Conservation (phyloP, 2,329 filamentous ascomycete species). For the Verticillium nubilum region DNA sequence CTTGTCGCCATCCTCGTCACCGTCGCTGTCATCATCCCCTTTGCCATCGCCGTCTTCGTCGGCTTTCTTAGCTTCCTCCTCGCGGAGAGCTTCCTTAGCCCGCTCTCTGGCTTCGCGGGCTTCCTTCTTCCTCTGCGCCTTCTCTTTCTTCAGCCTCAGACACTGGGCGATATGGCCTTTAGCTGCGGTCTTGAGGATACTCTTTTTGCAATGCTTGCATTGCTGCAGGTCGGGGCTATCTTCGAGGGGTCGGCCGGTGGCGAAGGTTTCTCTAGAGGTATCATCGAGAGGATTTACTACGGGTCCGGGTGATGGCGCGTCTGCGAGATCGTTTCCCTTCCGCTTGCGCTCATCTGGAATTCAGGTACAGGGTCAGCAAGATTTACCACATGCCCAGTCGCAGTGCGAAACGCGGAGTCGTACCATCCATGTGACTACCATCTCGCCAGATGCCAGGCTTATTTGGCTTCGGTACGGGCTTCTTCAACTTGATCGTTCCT, state of each 20-base stretch:
- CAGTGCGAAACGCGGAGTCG: not conserved
- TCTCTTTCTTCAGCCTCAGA: conserved; percentile 77
- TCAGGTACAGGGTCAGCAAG: not conserved
- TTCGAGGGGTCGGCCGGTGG: conserved; percentile 74
- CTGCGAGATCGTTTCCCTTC: conserved; percentile 35
- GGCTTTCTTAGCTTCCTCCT: conserved; percentile 48
- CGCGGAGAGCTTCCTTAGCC: conserved; percentile 55
- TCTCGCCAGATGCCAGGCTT: conserved; percentile 70
- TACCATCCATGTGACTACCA: conserved; percentile 58
- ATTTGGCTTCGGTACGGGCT: conserved; percentile 53
- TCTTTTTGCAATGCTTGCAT: conserved; percentile 94
- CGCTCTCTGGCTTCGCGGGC: conserved; percentile 65
- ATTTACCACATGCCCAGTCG: not conserved
- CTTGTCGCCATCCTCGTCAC: conserved; percentile 37
- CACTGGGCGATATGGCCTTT: conserved; percentile 80
- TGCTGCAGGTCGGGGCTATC: conserved; percentile 73
- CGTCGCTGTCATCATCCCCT: conserved; percentile 43
- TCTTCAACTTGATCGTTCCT: conserved; percentile 58
- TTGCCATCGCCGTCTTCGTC: conserved; percentile 44
- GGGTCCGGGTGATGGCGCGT: conserved; percentile 44
- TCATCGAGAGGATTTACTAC: conserved; percentile 68
- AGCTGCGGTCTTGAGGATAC: conserved; percentile 68
- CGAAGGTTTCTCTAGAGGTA: conserved; percentile 70
- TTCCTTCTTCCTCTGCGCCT: conserved; percentile 72
- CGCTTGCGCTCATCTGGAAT: conserved; percentile 49